Percentiles rank a stretch among this genome's conserved stretches.
These are phyloP conservation scores for Scleromitrula shiraiana DNA, from an alignment of 2,329 filamentous ascomycete species.

Conservation along the genomic window DNA sequence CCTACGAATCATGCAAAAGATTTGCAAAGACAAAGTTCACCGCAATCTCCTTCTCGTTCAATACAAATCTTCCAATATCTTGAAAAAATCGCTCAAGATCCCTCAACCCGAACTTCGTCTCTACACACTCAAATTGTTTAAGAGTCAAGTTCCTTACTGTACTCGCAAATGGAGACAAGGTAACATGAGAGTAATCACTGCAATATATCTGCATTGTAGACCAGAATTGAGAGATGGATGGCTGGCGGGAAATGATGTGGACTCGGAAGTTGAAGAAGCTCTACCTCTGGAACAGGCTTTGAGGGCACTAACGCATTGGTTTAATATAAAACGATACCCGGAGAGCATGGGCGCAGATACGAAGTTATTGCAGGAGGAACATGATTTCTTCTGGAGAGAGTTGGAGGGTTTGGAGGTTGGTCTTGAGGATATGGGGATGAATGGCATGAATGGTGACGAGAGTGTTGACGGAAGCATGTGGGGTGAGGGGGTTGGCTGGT, in stretches of 20 bases:
- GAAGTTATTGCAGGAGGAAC: constrained; percentile 58
- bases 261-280: constrained; percentile 88
- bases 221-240: constrained; percentile 93
- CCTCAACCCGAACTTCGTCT: constrained; percentile 80
- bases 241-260: constrained; percentile 83
- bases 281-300: constrained; percentile 87
- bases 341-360: constrained; percentile 57
- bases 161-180: constrained; percentile 95
- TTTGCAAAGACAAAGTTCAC: constrained; percentile 92
- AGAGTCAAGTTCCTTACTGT: constrained; percentile 96
- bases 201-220: constrained; percentile 87
- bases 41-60: constrained; percentile 88
- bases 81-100: constrained; percentile 85
- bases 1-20: constrained; percentile 92
- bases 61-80: constrained; percentile 88
- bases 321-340: constrained; percentile 76
- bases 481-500: constrained; percentile 4
- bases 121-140: constrained; percentile 97
- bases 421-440: constrained; percentile 23
- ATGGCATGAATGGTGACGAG: constrained; percentile 19
- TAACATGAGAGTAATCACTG: constrained; percentile 98
- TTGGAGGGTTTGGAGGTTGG: constrained; percentile 60
- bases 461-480: constrained; percentile 5
- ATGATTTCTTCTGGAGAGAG: constrained; percentile 73
- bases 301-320: constrained; percentile 86